phyloP scores from a whole-genome alignment of 306 rosid species.

The Ormosia emarginata region DNA sequence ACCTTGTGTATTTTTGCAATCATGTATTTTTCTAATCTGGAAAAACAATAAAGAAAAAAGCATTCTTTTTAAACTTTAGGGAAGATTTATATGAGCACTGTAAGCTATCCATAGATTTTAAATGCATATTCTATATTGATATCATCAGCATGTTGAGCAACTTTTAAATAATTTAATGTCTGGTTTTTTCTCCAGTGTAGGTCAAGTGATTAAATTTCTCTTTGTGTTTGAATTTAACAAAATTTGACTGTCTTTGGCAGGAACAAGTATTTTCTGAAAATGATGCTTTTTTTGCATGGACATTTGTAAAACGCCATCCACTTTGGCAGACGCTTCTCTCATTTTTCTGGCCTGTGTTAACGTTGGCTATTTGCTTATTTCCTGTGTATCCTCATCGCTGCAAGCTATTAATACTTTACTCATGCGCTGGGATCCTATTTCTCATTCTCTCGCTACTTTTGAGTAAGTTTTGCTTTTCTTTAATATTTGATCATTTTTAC shows the following conservation, averaged over 20 bases:
- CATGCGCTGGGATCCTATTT: conserved; percentile 86
- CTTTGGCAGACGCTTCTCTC: conserved; percentile 99
- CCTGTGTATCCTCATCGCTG: conserved; percentile 96
- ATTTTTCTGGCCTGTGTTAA: conserved; percentile 94
- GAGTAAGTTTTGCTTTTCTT: conserved; percentile 53
- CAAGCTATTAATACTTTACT: conserved; percentile 91
- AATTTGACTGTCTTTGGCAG: conserved; percentile 49
- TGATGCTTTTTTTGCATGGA: conserved; percentile 98
- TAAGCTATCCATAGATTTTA: not conserved
- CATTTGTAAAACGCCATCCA: conserved; percentile 85
- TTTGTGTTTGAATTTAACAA: conserved; percentile 26
- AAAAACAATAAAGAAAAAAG: not conserved
- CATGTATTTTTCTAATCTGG: not conserved
- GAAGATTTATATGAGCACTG: not conserved
- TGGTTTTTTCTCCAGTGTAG: not conserved
- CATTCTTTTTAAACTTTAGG: not conserved
- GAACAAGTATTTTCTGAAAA: conserved; percentile 88
- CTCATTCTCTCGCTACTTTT: conserved; percentile 78
- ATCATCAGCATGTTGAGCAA: not conserved
- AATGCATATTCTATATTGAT: conserved; percentile 10
- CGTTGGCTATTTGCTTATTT: conserved; percentile 96
- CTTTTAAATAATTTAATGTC: not conserved
- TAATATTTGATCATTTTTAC: not conserved
- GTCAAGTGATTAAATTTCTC: not conserved
- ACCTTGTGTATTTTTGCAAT: not conserved